phyloP scores from a whole-genome alignment of 2,329 filamentous ascomycete genomes.

The Colletotrichum sp. region DNA sequence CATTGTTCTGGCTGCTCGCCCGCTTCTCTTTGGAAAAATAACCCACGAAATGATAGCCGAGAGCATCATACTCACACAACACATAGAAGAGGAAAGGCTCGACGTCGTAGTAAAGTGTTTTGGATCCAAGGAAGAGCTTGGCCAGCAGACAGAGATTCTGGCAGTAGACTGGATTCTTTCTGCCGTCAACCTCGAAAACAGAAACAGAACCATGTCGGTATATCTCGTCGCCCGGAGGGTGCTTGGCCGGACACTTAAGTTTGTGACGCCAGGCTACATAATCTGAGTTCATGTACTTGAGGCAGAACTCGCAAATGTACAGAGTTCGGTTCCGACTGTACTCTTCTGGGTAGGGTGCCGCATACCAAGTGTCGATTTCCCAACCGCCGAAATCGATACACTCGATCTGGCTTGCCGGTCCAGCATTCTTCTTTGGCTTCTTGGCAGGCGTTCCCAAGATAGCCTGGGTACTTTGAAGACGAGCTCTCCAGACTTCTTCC shows the following conservation, averaged over 20 bases:
- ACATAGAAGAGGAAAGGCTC: conserved; percentile 98
- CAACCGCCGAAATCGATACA: conserved; percentile 97
- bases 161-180: conserved; percentile 98
- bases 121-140: conserved; percentile 97
- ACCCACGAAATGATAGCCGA: conserved; percentile 96
- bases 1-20: conserved; percentile 92
- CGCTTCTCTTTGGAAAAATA: conserved; percentile 99
- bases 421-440: conserved; percentile 76
- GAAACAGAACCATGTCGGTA: conserved; percentile 91
- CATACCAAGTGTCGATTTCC: conserved; percentile 99
- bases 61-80: conserved; percentile 90
- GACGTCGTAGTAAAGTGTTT: conserved; percentile 97
- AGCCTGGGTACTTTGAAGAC: conserved; percentile 63
- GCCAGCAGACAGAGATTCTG: conserved; percentile 95
- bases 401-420: conserved; percentile 94
- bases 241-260: conserved; percentile 93
- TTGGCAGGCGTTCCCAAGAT: conserved; percentile 67
- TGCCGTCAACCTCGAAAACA: conserved; percentile 96
- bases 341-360: conserved; percentile 96
- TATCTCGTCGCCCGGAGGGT: conserved; percentile 96
- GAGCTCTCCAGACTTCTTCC: conserved; percentile 88
- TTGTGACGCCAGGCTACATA: conserved; percentile 99
- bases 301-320: conserved; percentile 99
- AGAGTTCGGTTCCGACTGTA: conserved; percentile 95
- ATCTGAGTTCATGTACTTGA: conserved; percentile 99